Conservation (phyloP, 768 basidiomycete species). For the Agrocybe pediades region DNA sequence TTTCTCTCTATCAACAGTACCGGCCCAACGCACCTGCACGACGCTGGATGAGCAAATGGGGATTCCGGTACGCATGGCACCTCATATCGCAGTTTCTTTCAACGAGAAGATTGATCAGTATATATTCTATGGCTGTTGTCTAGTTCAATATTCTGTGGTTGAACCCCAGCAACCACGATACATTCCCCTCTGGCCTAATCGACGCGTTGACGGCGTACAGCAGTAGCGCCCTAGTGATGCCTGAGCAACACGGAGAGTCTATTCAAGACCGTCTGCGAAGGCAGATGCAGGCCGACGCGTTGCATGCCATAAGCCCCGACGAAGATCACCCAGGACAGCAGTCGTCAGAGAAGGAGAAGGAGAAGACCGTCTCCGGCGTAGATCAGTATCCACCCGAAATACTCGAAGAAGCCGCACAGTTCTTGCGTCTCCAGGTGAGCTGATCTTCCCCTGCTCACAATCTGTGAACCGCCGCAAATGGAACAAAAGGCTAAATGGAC, state of each 20-base stretch:
- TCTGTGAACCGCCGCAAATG: constrained; percentile 10
- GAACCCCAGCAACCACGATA: constrained; percentile 61
- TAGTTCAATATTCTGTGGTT: constrained; percentile 87
- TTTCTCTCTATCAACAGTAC: constrained; percentile 29
- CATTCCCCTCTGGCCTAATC: constrained; percentile 68
- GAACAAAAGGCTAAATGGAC: background rate
- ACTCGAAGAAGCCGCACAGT: constrained; percentile 67
- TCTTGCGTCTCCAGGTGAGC: constrained; percentile 63
- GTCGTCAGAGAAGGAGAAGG: constrained; percentile 22
- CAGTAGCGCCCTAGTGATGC: constrained; percentile 23
- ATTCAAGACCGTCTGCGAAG: constrained; percentile 57
- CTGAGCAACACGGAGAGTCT: constrained; percentile 31
- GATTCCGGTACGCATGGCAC: constrained; percentile 50
- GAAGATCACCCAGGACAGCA: constrained; percentile 28
- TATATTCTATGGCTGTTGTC: constrained; percentile 7
- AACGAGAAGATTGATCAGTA: constrained; percentile 2
- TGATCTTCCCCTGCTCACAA: constrained; percentile 12
- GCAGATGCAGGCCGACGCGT: constrained; percentile 77
- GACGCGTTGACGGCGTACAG: constrained; percentile 53
- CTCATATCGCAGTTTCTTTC: constrained; percentile 2
- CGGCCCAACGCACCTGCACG: constrained; percentile 73
- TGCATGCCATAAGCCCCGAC: constrained; percentile 52
- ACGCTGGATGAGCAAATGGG: constrained; percentile 77
- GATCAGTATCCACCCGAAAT: constrained; percentile 51
- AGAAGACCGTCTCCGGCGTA: constrained; percentile 20